Evolutionary conservation across 495 filamentous ascomycete genomes (phyloP), one percentile per base, ranked within the genome.

Genomic region (Lasiosphaeriaceae sp.): DNA sequence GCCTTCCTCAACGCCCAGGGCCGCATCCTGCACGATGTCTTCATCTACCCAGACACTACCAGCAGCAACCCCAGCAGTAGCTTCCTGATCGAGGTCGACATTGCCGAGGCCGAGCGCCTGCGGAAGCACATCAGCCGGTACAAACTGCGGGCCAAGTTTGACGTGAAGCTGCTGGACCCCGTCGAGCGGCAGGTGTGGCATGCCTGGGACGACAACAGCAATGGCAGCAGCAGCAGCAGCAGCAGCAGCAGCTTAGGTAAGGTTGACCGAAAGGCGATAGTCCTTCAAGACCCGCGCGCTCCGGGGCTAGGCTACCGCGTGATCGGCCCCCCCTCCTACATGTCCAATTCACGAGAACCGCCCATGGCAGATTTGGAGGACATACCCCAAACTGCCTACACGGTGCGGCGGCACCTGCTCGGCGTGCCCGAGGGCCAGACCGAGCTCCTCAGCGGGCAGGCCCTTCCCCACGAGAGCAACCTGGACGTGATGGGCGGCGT

Each of bases 1-100:
- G 89, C 85, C 2, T 96, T 98, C 65, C 81, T 98, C 12, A 96
- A 86, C 61, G 90, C 90, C 19, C 82, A 86, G 60, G 92, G 94
- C 44, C 81, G 90, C 41, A 77, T 97, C 11, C 75, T 97, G 23
- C 83, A 92, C 71, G 94, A 98, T 70, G 88, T 90, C 23, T 96
- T 96, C 74, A 77, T 98, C 26, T 96, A 94, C 76, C 85, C 85
- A 3, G 68, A 80, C 44, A 7, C 16, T 14, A 55, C 46, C 5
- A 20, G 2, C 9, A 1, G 11, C 19, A 19, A 17, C 11, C 16
- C 8, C 11, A 75, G 73, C 17, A 63, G 73, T 14, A 65, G 65
- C 20, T 96, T 87, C 80, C 66, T 96, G 41, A 79, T 97, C 60
- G 94, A 98, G 61, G 86, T 90, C 22, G 92, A 96, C 70, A 83